Percentiles rank a stretch among this genome's conserved stretches.
Evolutionary conservation across 768 basidiomycete species (phyloP).

Genomic region (Gymnopilus dilepis): DNA sequence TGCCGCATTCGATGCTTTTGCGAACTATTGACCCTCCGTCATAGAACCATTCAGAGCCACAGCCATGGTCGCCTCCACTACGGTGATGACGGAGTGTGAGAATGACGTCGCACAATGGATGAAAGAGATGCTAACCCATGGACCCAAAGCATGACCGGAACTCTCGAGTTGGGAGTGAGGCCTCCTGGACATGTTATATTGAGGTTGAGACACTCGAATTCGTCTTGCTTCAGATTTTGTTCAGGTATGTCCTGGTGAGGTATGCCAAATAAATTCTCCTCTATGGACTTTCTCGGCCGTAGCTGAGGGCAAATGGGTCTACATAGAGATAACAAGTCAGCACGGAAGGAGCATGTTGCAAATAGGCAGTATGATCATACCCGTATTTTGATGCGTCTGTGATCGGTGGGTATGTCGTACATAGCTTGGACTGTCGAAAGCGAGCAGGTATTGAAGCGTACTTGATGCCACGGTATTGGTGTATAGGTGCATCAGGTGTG

Average conservation of each 20-base stretch:
- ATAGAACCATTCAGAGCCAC: constrained; percentile 78
- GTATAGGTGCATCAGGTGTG: constrained; percentile 56
- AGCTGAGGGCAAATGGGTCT: constrained; percentile 82
- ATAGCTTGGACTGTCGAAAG: constrained; percentile 74
- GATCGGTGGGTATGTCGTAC: constrained; percentile 56
- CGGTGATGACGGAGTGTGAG: constrained; percentile 11
- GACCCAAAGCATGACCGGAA: constrained; percentile 88
- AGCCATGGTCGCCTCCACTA: constrained; percentile 75
- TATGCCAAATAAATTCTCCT: constrained; percentile 68
- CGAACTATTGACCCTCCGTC: constrained; percentile 76
- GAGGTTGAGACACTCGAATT: constrained; percentile 81
- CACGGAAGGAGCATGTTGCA: background rate
- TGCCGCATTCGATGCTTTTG: constrained; percentile 63
- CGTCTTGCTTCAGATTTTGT: constrained; percentile 65
- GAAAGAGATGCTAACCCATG: constrained; percentile 64
- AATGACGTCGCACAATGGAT: constrained; percentile 11
- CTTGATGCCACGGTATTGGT: constrained; percentile 81
- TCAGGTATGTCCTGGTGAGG: constrained; percentile 55
- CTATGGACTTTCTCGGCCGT: constrained; percentile 46
- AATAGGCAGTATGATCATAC: constrained; percentile 42
- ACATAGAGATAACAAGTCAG: constrained; percentile 6
- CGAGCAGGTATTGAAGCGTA: constrained; percentile 76
- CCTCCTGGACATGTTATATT: constrained; percentile 80
- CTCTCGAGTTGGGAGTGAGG: constrained; percentile 51
- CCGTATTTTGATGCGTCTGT: constrained; percentile 72